phyloP scores from a whole-genome alignment of 805 yeast species.

The Wickerhamiella azyma region DNA sequence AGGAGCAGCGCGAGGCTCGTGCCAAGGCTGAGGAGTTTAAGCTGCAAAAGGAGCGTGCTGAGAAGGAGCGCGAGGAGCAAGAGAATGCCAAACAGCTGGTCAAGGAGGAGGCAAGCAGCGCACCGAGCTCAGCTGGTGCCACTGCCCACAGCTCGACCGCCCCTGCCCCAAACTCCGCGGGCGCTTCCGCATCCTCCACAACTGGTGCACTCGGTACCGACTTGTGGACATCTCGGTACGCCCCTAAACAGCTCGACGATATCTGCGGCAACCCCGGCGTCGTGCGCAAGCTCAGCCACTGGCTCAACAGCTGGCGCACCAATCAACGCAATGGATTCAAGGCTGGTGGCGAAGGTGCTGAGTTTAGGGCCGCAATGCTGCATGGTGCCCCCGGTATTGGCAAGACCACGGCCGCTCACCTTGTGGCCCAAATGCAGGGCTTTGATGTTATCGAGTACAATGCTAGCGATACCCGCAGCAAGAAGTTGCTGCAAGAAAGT shows the following conservation, averaged over 20 bases:
- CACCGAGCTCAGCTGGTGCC: background rate
- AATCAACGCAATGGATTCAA: constrained; percentile 43
- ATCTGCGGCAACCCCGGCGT: constrained; percentile 84
- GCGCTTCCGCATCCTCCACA: background rate
- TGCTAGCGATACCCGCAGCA: constrained; percentile 82
- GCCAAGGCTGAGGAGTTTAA: constrained; percentile 15
- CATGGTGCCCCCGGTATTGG: constrained; percentile 95
- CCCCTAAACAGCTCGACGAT: constrained; percentile 62
- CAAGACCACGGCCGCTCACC: constrained; percentile 81
- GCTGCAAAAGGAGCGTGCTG: background rate
- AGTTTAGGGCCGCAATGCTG: constrained; percentile 69
- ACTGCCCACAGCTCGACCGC: no score
- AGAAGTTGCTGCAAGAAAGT: constrained; percentile 53
- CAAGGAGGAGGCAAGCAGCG: background rate
- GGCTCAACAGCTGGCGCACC: constrained; percentile 70
- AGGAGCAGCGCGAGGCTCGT: constrained; percentile 42
- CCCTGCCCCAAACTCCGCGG: background rate
- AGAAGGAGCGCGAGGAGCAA: background rate
- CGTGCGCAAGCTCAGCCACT: constrained; percentile 47
- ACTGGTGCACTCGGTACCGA: constrained; percentile 22
- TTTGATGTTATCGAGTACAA: constrained; percentile 74
- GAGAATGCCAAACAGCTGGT: background rate
- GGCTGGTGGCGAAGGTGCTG: constrained; percentile 42
- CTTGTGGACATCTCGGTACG: constrained; percentile 88
- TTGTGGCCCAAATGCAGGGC: constrained; percentile 65